These are phyloP conservation scores for Jimgerdemannia flammicorona DNA, from an alignment of 192 early-diverging fungal genomes.

Conservation along the genomic window DNA sequence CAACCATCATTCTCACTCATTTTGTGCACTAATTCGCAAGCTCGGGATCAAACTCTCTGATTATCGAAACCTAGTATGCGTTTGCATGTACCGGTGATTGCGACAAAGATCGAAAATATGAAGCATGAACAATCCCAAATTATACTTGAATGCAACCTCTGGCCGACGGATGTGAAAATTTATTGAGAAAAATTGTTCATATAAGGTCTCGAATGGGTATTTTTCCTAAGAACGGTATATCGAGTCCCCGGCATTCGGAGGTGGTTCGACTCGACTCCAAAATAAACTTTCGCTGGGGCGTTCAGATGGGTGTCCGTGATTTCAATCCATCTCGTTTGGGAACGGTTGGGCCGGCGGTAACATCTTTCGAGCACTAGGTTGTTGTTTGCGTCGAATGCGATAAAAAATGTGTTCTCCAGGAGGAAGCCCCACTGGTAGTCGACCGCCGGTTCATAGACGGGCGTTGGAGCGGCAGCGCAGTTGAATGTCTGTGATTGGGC, in stretches of 20 bases:
- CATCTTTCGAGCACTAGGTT: constrained; percentile 18
- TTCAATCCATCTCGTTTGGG: constrained; percentile 17
- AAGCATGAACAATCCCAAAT: too few species aligned
- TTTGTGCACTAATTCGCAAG: too few species aligned
- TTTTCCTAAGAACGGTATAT: constrained; percentile 16
- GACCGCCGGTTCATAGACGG: background rate
- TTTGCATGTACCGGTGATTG: too few species aligned
- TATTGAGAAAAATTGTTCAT: too few species aligned
- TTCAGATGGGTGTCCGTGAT: constrained; percentile 23
- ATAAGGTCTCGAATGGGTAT: background rate
- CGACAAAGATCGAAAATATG: too few species aligned
- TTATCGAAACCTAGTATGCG: too few species aligned
- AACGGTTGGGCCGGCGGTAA: constrained; percentile 8
- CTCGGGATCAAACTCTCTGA: too few species aligned
- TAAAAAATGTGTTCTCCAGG: constrained; percentile 29
- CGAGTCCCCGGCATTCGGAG: constrained; percentile 33
- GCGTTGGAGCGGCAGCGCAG: background rate
- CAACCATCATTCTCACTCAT: too few species aligned
- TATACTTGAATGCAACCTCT: too few species aligned
- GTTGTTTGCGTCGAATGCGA: constrained; percentile 20
- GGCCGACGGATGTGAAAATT: too few species aligned
- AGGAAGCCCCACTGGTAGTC: constrained; percentile 26
- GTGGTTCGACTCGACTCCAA: constrained; percentile 24
- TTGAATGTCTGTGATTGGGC: background rate
- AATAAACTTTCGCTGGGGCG: constrained; percentile 13